phyloP scores from a whole-genome alignment of 2,329 filamentous ascomycete genomes.

The Hymenoscyphus fructigenus region DNA sequence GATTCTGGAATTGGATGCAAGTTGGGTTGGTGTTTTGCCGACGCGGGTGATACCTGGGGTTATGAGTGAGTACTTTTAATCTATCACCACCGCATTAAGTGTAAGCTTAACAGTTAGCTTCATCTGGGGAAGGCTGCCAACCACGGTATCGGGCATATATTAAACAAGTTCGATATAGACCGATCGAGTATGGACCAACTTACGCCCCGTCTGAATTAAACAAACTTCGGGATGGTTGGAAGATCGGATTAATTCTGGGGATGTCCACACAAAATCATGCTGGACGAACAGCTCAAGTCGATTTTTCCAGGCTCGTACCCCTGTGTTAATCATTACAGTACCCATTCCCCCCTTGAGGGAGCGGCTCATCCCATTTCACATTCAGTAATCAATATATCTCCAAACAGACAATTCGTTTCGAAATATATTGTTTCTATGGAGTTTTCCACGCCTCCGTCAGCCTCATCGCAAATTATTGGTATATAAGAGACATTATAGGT shows the following conservation, averaged over 20 bases:
- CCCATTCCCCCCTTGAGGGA: background rate
- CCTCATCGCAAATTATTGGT: background rate
- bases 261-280: background rate
- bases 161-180: background rate
- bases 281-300: background rate
- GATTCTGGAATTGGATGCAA: background rate
- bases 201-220: background rate
- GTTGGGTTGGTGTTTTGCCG: background rate
- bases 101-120: no score
- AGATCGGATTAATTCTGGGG: background rate
- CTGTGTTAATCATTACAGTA: no score
- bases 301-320: no score
- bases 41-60: background rate
- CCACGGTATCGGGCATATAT: background rate
- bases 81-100: no score
- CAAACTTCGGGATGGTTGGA: background rate
- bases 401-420: background rate
- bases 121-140: no score
- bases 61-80: no score
- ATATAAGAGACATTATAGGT: background rate
- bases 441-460: background rate
- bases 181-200: background rate
- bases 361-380: background rate
- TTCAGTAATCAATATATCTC: constrained; percentile 2
- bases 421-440: constrained; percentile 12